These are phyloP conservation scores for Auricularia sp. DNA, from an alignment of 768 basidiomycete species.

Conservation along the genomic window DNA sequence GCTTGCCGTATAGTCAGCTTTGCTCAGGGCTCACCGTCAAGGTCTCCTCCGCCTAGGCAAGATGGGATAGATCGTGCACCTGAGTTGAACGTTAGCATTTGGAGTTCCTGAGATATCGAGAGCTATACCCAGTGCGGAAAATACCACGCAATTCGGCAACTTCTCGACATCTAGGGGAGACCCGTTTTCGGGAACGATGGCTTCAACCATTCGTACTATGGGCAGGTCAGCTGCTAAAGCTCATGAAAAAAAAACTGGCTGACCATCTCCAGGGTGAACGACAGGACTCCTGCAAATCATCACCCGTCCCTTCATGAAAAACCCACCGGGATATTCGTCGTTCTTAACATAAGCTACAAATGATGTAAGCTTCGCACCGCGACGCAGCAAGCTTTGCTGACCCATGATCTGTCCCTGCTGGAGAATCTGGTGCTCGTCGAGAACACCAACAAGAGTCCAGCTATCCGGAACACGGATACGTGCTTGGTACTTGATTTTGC, in stretches of 20 bases:
- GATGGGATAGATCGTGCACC: conserved; percentile 56
- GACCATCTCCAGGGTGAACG: conserved; percentile 64
- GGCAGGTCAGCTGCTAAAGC: not conserved
- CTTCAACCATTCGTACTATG: conserved; percentile 40
- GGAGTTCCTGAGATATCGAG: too few relatives aligned
- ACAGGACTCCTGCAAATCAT: conserved; percentile 65
- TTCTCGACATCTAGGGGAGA: conserved; percentile 42
- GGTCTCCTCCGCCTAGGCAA: conserved; percentile 62
- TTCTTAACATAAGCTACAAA: not conserved
- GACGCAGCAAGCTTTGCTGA: conserved; percentile 57
- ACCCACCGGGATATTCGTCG: conserved; percentile 19
- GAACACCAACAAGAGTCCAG: conserved; percentile 66
- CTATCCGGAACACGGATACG: conserved; percentile 61
- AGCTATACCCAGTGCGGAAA: not conserved
- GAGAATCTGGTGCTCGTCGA: conserved; percentile 58
- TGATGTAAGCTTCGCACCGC: conserved; percentile 6
- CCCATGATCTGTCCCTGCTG: conserved; percentile 41
- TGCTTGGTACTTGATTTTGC: conserved; percentile 67
- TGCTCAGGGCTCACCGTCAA: conserved; percentile 53
- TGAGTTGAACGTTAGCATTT: conserved; percentile 14
- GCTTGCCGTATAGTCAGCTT: not conserved
- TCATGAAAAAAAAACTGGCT: not conserved
- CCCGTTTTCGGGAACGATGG: conserved; percentile 41
- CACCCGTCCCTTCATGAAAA: conserved; percentile 50
- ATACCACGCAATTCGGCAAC: conserved; percentile 30